phyloP scores from a whole-genome alignment of 2,329 filamentous ascomycete genomes.

The Elsinoe perseae region DNA sequence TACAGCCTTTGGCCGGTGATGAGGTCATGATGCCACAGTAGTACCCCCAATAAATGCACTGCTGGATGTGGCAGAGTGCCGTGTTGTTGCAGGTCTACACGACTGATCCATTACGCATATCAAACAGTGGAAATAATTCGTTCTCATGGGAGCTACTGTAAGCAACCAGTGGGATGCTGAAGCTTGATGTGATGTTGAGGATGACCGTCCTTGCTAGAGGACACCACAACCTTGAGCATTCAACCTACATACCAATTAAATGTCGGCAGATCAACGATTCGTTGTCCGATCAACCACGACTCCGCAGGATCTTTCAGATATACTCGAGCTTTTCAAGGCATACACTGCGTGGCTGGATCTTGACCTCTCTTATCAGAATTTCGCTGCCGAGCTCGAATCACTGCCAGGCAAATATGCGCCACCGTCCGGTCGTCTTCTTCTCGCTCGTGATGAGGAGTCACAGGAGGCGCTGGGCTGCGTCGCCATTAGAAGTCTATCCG shows the following conservation, averaged over 20 bases:
- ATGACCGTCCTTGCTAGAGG: too few relatives aligned
- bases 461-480: slow-evolving; percentile 42
- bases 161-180: too few relatives aligned
- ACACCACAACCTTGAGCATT: background rate
- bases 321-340: slow-evolving; percentile 31
- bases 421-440: slow-evolving; percentile 41
- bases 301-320: slow-evolving; percentile 35
- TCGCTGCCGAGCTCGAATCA: slow-evolving; percentile 43
- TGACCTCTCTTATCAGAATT: slow-evolving; percentile 52
- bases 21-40: background rate
- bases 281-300: background rate
- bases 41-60: too few relatives aligned
- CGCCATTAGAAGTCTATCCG: slow-evolving; percentile 34
- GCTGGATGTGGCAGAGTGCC: background rate
- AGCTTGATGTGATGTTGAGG: too few relatives aligned
- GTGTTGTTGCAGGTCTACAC: background rate
- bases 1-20: background rate
- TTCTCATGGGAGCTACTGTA: too few relatives aligned
- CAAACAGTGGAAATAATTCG: too few relatives aligned
- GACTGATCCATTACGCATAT: too few relatives aligned
- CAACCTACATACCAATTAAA: background rate
- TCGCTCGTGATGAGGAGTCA: slow-evolving; percentile 34
- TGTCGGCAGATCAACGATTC: background rate
- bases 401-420: slow-evolving; percentile 49
- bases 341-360: slow-evolving; percentile 41